A percentile compares a stretch with the other conserved stretches of the same genome.
Conservation (phyloP, 768 basidiomycete species). For the Psilocybe cyanescens region DNA sequence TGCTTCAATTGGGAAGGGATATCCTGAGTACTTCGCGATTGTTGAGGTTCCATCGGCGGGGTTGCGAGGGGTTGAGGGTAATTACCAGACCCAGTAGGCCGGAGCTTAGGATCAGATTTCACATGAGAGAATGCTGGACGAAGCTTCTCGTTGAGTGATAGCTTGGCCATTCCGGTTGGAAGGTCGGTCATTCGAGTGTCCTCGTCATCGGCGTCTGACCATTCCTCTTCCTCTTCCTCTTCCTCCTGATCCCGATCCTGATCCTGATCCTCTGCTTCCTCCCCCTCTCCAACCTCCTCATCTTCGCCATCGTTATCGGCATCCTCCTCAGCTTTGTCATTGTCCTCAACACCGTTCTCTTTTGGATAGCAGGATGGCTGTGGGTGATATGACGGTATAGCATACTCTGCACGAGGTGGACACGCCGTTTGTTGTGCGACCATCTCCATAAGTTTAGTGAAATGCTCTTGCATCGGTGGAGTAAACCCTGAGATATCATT, state of each 20-base stretch:
- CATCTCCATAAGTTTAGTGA: not conserved
- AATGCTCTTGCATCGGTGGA: not conserved
- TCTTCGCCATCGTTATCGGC: not conserved
- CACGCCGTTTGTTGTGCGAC: not conserved
- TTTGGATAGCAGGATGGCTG: no score
- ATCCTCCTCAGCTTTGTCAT: not conserved
- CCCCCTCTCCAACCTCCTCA: not conserved
- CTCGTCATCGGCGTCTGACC: not conserved
- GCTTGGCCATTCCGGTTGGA: not conserved
- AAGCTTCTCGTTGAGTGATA: slow-evolving; percentile 6
- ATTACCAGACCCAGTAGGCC: not conserved
- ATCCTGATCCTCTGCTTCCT: not conserved
- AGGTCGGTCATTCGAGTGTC: not conserved
- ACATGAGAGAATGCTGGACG: not conserved
- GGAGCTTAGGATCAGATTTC: slow-evolving; percentile 3
- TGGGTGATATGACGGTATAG: no score
- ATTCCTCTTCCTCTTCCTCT: not conserved
- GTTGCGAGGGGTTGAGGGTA: not conserved
- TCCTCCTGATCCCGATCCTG: not conserved
- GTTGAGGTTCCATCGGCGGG: not conserved
- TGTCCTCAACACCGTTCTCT: not conserved
- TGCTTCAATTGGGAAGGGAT: not conserved
- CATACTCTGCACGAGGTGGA: not conserved
- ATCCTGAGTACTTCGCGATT: not conserved
- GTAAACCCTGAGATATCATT: not conserved